phyloP scores from a whole-genome alignment of 306 rosid genomes.

The Senna siamea region DNA sequence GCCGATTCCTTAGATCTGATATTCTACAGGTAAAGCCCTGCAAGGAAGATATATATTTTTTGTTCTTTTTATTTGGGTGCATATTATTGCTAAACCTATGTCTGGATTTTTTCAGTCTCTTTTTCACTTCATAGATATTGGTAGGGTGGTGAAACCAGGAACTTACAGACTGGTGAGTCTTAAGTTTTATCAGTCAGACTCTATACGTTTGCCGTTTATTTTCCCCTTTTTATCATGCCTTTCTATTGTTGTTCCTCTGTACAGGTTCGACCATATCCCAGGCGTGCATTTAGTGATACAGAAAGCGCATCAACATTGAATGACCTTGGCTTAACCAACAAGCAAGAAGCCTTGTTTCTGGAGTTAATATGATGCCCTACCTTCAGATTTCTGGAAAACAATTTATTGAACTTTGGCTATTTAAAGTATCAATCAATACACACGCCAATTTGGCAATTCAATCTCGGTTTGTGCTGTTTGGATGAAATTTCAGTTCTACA shows the following conservation, averaged over 20 bases:
- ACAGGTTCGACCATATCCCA: conserved; percentile 97
- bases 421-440: conserved; percentile 35
- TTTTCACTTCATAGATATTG: conserved; percentile 84
- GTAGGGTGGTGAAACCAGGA: conserved; percentile 79
- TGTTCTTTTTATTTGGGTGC: conserved; percentile 7
- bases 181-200: conserved; percentile 20
- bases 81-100: conserved; percentile 9
- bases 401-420: conserved; percentile 39
- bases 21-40: conserved; percentile 70
- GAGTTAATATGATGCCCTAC: conserved; percentile 63
- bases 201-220: background rate
- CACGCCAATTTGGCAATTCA: conserved; percentile 20
- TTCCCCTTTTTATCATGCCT: background rate
- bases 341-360: conserved; percentile 94
- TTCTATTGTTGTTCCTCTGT: conserved; percentile 15
- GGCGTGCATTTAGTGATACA: conserved; percentile 78
- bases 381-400: conserved; percentile 46
- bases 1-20: conserved; percentile 87
- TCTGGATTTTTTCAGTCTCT: conserved; percentile 65
- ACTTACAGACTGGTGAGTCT: conserved; percentile 88
- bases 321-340: conserved; percentile 87
- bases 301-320: conserved; percentile 63
- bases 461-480: conserved; percentile 40
- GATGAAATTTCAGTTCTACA: conserved; percentile 21
- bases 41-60: background rate